Evolutionary conservation across 345 rosid species (phyloP), one percentile per base, ranked within the genome.

Genomic region (Pseudoturritis turrita): DNA sequence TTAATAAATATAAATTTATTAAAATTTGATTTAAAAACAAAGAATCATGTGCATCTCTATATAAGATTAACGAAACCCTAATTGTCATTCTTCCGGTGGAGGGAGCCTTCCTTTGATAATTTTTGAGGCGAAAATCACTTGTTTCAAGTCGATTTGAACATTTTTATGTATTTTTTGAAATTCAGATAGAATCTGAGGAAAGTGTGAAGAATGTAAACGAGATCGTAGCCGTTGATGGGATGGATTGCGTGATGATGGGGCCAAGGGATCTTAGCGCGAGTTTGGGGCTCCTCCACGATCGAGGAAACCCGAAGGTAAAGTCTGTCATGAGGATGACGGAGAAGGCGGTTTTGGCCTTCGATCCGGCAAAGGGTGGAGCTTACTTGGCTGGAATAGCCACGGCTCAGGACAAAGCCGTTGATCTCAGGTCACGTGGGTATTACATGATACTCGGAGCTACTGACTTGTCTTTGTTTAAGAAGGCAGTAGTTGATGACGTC

Each of bases 241-340:
- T 92, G 33, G 97, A 90, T 70, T 90, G 97, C 73, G 76, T 90
- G 36, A 91, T 88, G 77, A 87, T 92, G 81, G 98, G 96, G 2
- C 97, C 91, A 3, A 79, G 87, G 76, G 93, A 92, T 80, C 79
- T 92, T 61, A 92, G 98, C 67, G 96, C 88, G 7, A 86, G 88
- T 77, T 71, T 92, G 84, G 98, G 94, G 33, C 83, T 84, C 14
- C 63, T 90, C 44, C 79, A 88, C 83, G 98, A 92, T 62, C 97
- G 90, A 0, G 87, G 83, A 15, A 84, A 90, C 74, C 82, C 74
- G 71, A 90, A 87, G 77, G 83, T 85, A 26, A 81, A 72, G 41
- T 81, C 83, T 46, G 76, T 44, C 82, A 15, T 88, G 83, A 72
- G 74, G 47, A 29, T 6, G 23, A 90, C 85, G 0, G 98, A 90